Evolutionary conservation across 495 filamentous ascomycete genomes (phyloP), one percentile per base, ranked within the genome.

Genomic region (Aspergillus asperescens): DNA sequence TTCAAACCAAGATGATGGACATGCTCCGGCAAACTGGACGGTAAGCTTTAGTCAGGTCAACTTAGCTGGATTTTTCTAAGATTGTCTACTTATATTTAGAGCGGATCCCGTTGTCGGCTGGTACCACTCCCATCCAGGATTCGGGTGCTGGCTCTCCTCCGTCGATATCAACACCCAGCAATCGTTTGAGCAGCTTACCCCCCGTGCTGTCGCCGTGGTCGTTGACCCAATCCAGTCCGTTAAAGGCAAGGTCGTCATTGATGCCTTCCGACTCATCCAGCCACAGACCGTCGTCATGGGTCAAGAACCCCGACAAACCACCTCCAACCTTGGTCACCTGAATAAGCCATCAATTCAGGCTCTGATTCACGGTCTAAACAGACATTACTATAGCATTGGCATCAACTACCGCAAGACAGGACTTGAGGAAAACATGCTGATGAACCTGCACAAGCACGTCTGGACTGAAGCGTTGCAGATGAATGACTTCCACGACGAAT

Each of bases 1-100:
- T 98, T 68, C 93, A 98, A 75, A 94, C 87, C 57, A 97, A 96
- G 77, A 98, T 98, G 93, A 97, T 98, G 94, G 93, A 98, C 68
- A 96, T 97, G 90, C 77, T 98, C 57, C 80, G 86, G 61, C 93
- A 98, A 76, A 98, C 93, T 13, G 93, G 92, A 70, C 81, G 90
- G 90, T 96, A 79, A 54, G 85, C 48, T 57, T 48, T 29, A 15
- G 22, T 15, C 7, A 18, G 5, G 1, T 18, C 19, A 5, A 24
- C 20, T 15, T 32, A 28, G 9, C 25, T 12, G 28, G 4, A 25
- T 20, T 10, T 8, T 24, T 37, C 43, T 56, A 37, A 59, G 20
- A 9, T 19, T 7, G 16, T 32, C 43, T 43, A 28, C 24, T 39
- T 27, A 39, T 23, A 9, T 2, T 35, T 54, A 96, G 92, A 66